phyloP scores from a whole-genome alignment of 2,329 filamentous ascomycete species.

The Diaporthe destruens region DNA sequence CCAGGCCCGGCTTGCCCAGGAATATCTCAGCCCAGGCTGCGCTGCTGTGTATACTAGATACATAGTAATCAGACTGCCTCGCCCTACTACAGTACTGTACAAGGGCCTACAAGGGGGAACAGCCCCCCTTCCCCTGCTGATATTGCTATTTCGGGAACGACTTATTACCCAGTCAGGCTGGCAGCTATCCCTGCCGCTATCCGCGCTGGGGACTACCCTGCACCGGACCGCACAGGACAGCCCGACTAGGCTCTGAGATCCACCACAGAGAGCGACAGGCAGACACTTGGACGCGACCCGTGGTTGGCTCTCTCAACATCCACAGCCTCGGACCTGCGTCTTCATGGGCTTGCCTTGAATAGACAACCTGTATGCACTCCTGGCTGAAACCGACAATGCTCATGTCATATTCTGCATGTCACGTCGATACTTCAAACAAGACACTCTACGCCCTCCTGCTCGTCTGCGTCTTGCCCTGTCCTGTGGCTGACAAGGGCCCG shows the following conservation, averaged over 20 bases:
- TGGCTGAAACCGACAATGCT: constrained; percentile 23
- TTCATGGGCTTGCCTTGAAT: not conserved
- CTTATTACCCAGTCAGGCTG: constrained; percentile 19
- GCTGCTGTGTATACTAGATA: too few species aligned
- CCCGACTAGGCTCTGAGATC: constrained; percentile 16
- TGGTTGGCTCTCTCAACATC: constrained; percentile 21
- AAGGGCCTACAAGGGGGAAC: too few species aligned
- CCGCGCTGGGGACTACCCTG: constrained; percentile 28
- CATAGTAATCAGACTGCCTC: not conserved
- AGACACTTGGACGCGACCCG: constrained; percentile 20
- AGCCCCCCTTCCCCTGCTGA: constrained; percentile 22
- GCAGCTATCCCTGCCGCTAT: constrained; percentile 23
- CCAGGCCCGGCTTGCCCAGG: constrained; percentile 1
- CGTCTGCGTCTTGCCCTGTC: not conserved
- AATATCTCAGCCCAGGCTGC: not conserved
- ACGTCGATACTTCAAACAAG: not conserved
- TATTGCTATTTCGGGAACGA: constrained; percentile 29
- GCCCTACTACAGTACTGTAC: too few species aligned
- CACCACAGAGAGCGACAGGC: constrained; percentile 22
- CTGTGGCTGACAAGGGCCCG: constrained; percentile 14
- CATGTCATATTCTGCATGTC: constrained; percentile 22
- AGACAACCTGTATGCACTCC: constrained; percentile 24
- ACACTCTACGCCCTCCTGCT: not conserved
- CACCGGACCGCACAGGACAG: not conserved
- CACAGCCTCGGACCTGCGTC: constrained; percentile 14